phyloP scores from a whole-genome alignment of 345 rosid genomes.

The Populus deltoides region DNA sequence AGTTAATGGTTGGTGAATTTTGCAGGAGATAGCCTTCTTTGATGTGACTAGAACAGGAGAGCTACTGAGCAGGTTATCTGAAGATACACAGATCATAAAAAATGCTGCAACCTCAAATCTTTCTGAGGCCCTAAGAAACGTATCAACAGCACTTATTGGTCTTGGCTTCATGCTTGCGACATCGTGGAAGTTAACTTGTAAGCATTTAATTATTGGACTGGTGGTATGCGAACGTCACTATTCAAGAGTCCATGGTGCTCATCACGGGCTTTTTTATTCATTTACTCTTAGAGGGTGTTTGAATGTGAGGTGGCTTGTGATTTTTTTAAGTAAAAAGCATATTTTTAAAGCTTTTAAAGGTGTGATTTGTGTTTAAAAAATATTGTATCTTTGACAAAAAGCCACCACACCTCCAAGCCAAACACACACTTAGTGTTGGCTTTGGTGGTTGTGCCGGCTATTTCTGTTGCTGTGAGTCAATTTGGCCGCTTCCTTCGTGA shows the following conservation, averaged over 20 bases:
- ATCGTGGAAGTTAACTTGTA: constrained; percentile 50
- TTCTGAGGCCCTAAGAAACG: constrained; percentile 46
- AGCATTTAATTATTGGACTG: constrained; percentile 11
- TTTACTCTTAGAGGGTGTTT: too few species aligned
- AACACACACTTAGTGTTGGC: too few species aligned
- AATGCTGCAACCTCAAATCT: constrained; percentile 56
- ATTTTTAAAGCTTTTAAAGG: too few species aligned
- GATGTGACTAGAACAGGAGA: constrained; percentile 53
- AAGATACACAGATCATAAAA: constrained; percentile 53
- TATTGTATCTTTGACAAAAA: too few species aligned
- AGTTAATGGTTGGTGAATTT: not conserved
- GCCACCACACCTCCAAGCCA: too few species aligned
- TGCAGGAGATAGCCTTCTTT: constrained; percentile 50
- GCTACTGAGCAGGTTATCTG: constrained; percentile 50
- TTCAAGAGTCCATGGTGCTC: not conserved
- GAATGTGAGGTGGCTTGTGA: too few species aligned
- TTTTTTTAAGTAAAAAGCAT: too few species aligned
- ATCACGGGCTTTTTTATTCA: not conserved
- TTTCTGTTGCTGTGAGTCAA: constrained; percentile 65
- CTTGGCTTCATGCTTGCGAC: constrained; percentile 44
- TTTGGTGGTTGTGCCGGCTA: constrained; percentile 71
- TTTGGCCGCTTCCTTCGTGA: constrained; percentile 86
- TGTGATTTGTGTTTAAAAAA: too few species aligned
- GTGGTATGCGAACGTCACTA: not conserved
- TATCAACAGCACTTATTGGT: constrained; percentile 41